Conservation (phyloP, 108 stramenopile genomes). For the Skeletonema marinoi region DNA sequence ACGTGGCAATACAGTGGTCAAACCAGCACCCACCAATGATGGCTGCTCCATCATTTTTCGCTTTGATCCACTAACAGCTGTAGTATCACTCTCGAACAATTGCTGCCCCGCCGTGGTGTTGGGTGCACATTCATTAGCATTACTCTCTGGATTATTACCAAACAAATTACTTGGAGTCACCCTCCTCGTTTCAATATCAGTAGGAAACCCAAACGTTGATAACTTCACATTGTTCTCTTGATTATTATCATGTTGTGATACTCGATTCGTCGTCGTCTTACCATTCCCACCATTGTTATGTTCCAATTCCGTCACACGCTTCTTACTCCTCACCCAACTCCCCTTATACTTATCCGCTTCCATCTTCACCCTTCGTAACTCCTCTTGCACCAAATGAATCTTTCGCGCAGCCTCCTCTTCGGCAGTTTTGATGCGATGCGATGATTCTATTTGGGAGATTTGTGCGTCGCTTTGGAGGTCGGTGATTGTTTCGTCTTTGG, state of each 20-base stretch:
- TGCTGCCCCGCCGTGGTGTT: background rate
- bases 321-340: conserved; percentile 35
- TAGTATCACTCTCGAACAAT: background rate
- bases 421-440: conserved; percentile 6
- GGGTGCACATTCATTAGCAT: background rate
- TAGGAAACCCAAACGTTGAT: background rate
- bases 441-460: conserved; percentile 14
- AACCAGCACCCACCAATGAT: background rate
- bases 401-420: conserved; percentile 15
- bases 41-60: background rate
- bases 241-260: conserved; percentile 2
- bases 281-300: background rate
- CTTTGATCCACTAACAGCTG: conserved; percentile 5
- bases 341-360: conserved; percentile 40
- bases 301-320: conserved; percentile 31
- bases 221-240: background rate
- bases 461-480: conserved; percentile 30
- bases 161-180: background rate
- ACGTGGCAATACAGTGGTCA: background rate
- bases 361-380: conserved; percentile 26
- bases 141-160: background rate
- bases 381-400: conserved; percentile 37
- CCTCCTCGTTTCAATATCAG: conserved; percentile 4
- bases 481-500: conserved; percentile 17
- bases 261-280: conserved; percentile 9